These are phyloP conservation scores for Hyaloperonospora brassicae DNA, from an alignment of 352 stramenopile genomes.

Conservation along the genomic window DNA sequence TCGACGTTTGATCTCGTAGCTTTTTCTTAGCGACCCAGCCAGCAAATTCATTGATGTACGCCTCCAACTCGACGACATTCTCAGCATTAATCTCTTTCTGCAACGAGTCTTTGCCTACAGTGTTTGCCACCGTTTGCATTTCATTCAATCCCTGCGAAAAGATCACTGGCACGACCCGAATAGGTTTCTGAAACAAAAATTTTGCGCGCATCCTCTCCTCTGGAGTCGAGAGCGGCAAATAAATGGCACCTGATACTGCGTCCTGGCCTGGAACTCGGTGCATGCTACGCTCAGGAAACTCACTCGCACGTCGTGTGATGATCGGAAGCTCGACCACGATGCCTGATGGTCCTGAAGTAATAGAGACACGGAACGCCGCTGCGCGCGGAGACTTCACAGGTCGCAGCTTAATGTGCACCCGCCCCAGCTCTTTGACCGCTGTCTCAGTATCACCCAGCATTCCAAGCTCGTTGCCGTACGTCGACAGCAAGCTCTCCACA, in stretches of 20 bases:
- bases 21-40: slow-evolving; percentile 35
- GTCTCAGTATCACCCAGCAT: slow-evolving; percentile 83
- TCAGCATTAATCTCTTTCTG: slow-evolving; percentile 82
- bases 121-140: slow-evolving; percentile 89
- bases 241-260: slow-evolving; percentile 61
- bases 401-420: slow-evolving; percentile 61
- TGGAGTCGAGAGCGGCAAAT: slow-evolving; percentile 36
- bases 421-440: slow-evolving; percentile 62
- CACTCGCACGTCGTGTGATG: slow-evolving; percentile 39
- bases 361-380: slow-evolving; percentile 61
- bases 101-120: slow-evolving; percentile 59
- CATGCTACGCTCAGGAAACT: slow-evolving; percentile 48
- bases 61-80: slow-evolving; percentile 54
- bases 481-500: slow-evolving; percentile 78
- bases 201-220: slow-evolving; percentile 48
- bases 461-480: slow-evolving; percentile 74
- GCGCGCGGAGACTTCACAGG: slow-evolving; percentile 54
- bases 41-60: slow-evolving; percentile 38
- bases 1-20: slow-evolving; percentile 8
- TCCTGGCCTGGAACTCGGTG: slow-evolving; percentile 74
- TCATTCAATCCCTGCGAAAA: slow-evolving; percentile 91
- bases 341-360: slow-evolving; percentile 47
- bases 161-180: slow-evolving; percentile 64
- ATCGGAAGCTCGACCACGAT: slow-evolving; percentile 71
- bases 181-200: slow-evolving; percentile 48